Base-by-base conservation (phyloP, 2,329 filamentous ascomycete species). In the Ophiosphaerella narmari region DNA sequence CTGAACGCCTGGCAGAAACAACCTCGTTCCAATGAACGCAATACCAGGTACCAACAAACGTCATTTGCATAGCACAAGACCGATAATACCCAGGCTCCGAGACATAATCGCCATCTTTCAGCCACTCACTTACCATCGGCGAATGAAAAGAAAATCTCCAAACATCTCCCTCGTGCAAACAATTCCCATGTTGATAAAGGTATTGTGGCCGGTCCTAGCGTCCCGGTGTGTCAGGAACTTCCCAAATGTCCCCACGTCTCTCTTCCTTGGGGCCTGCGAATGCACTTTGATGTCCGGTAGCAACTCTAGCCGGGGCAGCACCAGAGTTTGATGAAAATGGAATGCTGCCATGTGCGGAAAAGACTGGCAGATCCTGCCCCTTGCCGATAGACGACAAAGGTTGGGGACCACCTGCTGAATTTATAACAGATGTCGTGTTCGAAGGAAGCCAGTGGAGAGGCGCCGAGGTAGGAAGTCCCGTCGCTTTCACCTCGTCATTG, bases 351-450 rank as follows among this genome's bases (percentile, higher is more conserved):
- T 62, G 66, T 1, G 80, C 73, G 14, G 76, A 78, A 50, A 82
- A 81, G 0, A 79, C 69, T 2, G 81, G 80, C 24, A 83, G 65
- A 18, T 76, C 75, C 14, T 74, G 66, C 50, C 71, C 75, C 37
- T 73, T 74, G 40, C 65, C 63, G 11, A 68, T 51, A 2, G 68
- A 63, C 35, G 70, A 67, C 56, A 65, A 51, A 36, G 59, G 59
- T n/a, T 43, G 57, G 13, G 54, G 37, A 18, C 24, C 46, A n/a
- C 23, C 43, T 33, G 52, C 42, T 7, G 49, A 47, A 21, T 42
- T 33, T 36, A 52, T 43, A 14, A 47, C 44, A 7, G 55, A 48
- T n/a, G 60, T 50, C 12, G 59, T 52, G 60, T 73, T 57, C 50
- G 72, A 55, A 37, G 63, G 58, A 18, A 70, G 37, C 72, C 71